Evolutionary conservation across 1,284 basidiomycete species (phyloP), one percentile per base, ranked within the genome.

Genomic region (Boletus holoroseus): DNA sequence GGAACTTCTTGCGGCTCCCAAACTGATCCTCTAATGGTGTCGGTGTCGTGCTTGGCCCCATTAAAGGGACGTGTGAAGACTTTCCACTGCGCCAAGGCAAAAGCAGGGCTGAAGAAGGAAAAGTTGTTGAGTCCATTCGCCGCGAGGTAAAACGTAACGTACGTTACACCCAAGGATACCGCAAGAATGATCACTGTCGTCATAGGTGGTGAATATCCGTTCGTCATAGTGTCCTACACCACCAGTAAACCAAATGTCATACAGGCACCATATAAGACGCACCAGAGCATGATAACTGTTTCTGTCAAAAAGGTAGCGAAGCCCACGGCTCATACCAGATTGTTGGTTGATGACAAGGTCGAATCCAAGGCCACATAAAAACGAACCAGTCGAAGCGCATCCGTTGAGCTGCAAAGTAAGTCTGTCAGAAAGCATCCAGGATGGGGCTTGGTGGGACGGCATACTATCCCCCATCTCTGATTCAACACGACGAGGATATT

Each of bases 261-360:
- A 41, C 20, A 22, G 36, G 40, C 42, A 31, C 30, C 22, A 26
- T 27, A 36, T 7, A 9, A 42, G 34, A 72, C 79, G 49, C 57
- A 84, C 83, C 50, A 74, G 68, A 47, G 72, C 63, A 66, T 85
- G 83, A 26, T 74, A 72, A 9, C 69, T 60, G 57, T 85, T 85
- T 43, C 78, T 71, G 59, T 85, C 83, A 54, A 83, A 76, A 12
- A 85, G 71, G 58, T 73, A 78, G 15, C 83, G 75, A 27, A 85
- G 70, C 0, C 83, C 83, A 18, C 74, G 69, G 57, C 82, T 81
- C 73, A 83, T 75, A 3, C 83, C 83, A 6, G 68, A 64, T 59
- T 85, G 83, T 57, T 74, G 70, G 52, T 82, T 74, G 40, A 83
- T 50, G 39, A 75, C 61, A 7, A 85, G 70, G 62, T 85, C 83